Evolutionary conservation across 495 filamentous ascomycete genomes (phyloP).

Genomic region (Penicillium simplicissimum): DNA sequence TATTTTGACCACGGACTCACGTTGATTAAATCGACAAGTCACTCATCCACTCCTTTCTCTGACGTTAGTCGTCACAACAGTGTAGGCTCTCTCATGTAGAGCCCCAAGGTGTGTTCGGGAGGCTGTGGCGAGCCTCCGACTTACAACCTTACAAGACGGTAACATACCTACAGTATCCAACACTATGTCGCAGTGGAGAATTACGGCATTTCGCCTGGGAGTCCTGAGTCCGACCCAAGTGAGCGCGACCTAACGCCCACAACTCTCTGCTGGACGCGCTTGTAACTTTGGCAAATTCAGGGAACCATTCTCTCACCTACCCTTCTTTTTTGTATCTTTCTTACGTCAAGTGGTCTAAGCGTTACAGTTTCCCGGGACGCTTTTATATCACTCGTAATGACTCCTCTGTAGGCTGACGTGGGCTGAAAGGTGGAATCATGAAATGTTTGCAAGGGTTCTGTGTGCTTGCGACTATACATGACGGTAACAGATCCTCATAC

Average conservation of each 20-base stretch:
- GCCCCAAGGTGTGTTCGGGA: too few relatives aligned
- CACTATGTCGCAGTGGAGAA: too few relatives aligned
- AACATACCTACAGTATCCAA: too few relatives aligned
- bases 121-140: too few relatives aligned
- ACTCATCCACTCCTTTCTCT: too few relatives aligned
- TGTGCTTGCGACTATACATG: slow-evolving; percentile 3
- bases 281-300: neutral
- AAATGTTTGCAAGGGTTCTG: neutral
- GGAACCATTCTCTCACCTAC: neutral
- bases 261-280: neutral
- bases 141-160: too few relatives aligned
- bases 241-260: neutral
- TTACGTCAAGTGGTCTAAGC: neutral
- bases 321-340: neutral
- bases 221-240: neutral
- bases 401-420: neutral
- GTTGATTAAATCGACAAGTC: too few relatives aligned
- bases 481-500: slow-evolving; percentile 24
- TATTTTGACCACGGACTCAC: too few relatives aligned
- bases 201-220: too few relatives aligned
- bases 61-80: too few relatives aligned
- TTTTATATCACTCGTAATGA: neutral
- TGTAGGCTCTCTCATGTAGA: too few relatives aligned
- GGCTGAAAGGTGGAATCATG: neutral
- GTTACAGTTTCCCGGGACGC: neutral